Base-by-base conservation (phyloP, 768 basidiomycete genomes). In the Hygrophoropsis aurantiaca region DNA sequence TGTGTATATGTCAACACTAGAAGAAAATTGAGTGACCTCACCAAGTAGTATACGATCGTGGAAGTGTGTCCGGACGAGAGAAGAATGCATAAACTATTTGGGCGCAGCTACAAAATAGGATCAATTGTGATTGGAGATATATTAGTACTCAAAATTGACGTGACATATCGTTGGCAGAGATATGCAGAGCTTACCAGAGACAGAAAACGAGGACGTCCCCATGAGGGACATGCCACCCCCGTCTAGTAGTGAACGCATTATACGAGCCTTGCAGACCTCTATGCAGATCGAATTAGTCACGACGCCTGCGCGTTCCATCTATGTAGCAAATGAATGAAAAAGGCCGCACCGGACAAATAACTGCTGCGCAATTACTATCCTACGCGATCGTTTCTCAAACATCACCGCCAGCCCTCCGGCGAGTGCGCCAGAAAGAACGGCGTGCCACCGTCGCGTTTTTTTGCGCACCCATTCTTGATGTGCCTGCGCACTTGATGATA, bases 221-320 rank as follows among this genome's bases (percentile, higher is more conserved):
- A 61, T 93, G 75, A 1, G 93, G 94, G 13, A 97, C 74, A 36
- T 69, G 71, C 36, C 94, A 74, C 24, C 82, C 81, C 24, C 78
- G 79, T 54, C 78, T 80, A 2, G 75, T 74, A 1, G 90, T 82
- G 56, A 83, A 85, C 7, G 81, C 77, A 58, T 94, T 95, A 62
- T 89, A 95, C 1, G 85, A 82, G 2, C 91, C 94, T 64, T 97
- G 94, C 6, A 97, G 72, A 3, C 94, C 94, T 39, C 93, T 91
- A 44, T 20, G 41, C 24, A 44, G 19, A 19, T 39, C 6, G 19
- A 20, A 6, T n/a, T 3, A 30, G 16, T 24, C 40, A 26, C 13
- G n/a, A n/a, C n/a, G n/a, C n/a, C n/a, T n/a, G n/a, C n/a, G n/a
- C n/a, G n/a, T n/a, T n/a, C n/a, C n/a, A n/a, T n/a, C n/a, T 5